Percentiles rank a stretch among this genome's conserved stretches.
phyloP scores from a whole-genome alignment of 1,284 basidiomycete genomes.

The Cryptococcus sp. region DNA sequence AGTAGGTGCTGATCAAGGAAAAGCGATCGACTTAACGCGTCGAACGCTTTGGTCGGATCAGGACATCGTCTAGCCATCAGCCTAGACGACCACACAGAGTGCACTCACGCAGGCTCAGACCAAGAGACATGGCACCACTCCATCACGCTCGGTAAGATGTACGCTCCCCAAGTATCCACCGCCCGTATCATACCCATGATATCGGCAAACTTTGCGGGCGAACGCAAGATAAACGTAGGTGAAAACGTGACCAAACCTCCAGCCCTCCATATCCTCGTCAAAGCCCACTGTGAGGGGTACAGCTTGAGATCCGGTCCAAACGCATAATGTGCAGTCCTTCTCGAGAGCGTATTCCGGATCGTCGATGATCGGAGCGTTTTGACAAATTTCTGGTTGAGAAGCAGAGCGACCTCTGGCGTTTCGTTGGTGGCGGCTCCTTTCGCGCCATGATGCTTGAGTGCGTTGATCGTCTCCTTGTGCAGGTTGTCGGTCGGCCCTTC shows the following conservation, averaged over 20 bases:
- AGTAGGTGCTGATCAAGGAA: slow-evolving; percentile 23
- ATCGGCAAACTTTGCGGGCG: slow-evolving; percentile 19
- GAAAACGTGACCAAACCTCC: slow-evolving; percentile 37
- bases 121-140: slow-evolving; percentile 22
- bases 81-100: background rate
- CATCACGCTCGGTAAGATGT: slow-evolving; percentile 28
- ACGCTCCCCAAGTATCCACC: slow-evolving; percentile 26
- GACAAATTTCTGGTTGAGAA: background rate
- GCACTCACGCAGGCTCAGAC: slow-evolving; percentile 11
- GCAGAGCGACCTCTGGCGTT: background rate
- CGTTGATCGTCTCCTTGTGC: background rate
- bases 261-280: slow-evolving; percentile 18
- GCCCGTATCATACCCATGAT: slow-evolving; percentile 23
- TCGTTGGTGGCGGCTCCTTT: background rate
- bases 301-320: slow-evolving; percentile 19
- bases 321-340: slow-evolving; percentile 10
- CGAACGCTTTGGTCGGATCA: slow-evolving; percentile 18
- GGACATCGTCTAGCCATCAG: slow-evolving; percentile 30
- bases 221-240: slow-evolving; percentile 25
- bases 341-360: background rate
- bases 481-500: slow-evolving; percentile 6
- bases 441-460: background rate
- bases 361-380: background rate
- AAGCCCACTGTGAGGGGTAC: slow-evolving; percentile 12
- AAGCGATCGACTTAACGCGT: slow-evolving; percentile 17